phyloP scores from a whole-genome alignment of 371 early-diverging fungal species.

The Rhizopus stolonifer region DNA sequence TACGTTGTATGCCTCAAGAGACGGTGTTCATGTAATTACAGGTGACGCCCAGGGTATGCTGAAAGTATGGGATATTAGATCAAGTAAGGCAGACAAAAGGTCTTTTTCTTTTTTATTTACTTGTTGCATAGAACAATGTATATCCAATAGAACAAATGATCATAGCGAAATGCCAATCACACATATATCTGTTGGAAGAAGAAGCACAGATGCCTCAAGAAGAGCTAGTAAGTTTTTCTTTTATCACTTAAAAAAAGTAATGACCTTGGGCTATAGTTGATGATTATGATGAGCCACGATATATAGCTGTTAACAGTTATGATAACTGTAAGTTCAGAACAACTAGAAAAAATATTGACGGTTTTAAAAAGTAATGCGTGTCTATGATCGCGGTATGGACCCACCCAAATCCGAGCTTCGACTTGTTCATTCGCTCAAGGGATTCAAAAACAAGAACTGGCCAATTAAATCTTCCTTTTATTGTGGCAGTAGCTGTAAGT shows the following conservation, averaged over 20 bases:
- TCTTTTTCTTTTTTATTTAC: too few species aligned
- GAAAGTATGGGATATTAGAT: slow-evolving; percentile 84
- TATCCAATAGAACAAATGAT: slow-evolving; percentile 64
- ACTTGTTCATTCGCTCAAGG: slow-evolving; percentile 73
- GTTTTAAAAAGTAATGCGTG: slow-evolving; percentile 63
- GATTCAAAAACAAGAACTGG: slow-evolving; percentile 88
- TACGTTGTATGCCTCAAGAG: slow-evolving; percentile 68
- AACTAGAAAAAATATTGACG: background rate
- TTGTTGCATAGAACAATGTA: slow-evolving; percentile 60
- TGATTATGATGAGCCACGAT: slow-evolving; percentile 77
- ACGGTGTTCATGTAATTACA: slow-evolving; percentile 74
- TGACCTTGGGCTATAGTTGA: too few species aligned
- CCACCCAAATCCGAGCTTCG: slow-evolving; percentile 69
- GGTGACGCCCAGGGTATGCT: slow-evolving; percentile 79
- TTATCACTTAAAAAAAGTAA: too few species aligned
- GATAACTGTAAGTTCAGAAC: slow-evolving; percentile 70
- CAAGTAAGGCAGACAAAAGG: slow-evolving; percentile 58
- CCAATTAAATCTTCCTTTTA: slow-evolving; percentile 84
- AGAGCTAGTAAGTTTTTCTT: slow-evolving; percentile 34
- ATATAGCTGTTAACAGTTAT: slow-evolving; percentile 84
- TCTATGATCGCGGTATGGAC: slow-evolving; percentile 81
- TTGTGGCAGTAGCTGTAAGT: slow-evolving; percentile 71
- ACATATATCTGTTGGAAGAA: slow-evolving; percentile 64
- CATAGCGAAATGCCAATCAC: slow-evolving; percentile 75
- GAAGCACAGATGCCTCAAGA: slow-evolving; percentile 51